Percentiles rank a stretch among this genome's conserved stretches.
Conservation (phyloP, 257 asterid genomes). For the Anisodus acutangulus region DNA sequence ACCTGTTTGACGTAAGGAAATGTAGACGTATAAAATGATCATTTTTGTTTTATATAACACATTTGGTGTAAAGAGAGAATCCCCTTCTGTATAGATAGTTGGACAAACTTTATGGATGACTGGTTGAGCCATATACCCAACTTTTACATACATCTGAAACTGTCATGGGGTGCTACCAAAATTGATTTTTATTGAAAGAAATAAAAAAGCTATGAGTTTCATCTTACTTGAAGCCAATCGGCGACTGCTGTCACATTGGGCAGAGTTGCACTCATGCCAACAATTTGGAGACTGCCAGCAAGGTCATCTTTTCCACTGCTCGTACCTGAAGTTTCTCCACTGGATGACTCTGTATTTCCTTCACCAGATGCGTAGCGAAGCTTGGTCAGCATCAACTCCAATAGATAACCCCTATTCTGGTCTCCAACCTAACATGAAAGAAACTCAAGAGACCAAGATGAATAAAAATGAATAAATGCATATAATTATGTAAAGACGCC, state of each 20-base stretch:
- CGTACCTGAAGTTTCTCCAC: constrained; percentile 89
- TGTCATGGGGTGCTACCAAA: neutral
- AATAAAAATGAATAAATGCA: constrained; percentile 11
- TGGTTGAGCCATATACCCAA: constrained; percentile 7
- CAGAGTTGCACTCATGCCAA: constrained; percentile 98
- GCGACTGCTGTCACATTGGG: constrained; percentile 97
- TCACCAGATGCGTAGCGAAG: constrained; percentile 97
- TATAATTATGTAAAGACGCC: neutral
- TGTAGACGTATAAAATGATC: constrained; percentile 18
- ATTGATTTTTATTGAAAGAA: neutral
- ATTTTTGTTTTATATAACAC: constrained; percentile 6
- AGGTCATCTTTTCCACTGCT: constrained; percentile 81
- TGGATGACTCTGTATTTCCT: constrained; percentile 78
- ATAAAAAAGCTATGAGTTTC: constrained; percentile 8
- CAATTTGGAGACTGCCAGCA: constrained; percentile 88
- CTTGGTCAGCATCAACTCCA: constrained; percentile 95
- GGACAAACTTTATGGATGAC: neutral
- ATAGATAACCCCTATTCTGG: constrained; percentile 91
- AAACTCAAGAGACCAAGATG: constrained; percentile 20
- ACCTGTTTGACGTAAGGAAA: neutral
- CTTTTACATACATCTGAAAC: constrained; percentile 19
- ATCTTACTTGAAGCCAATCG: constrained; percentile 85
- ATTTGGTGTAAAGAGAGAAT: constrained; percentile 11
- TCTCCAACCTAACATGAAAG: constrained; percentile 81
- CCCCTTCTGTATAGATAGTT: constrained; percentile 19